Evolutionary conservation across 257 asterid genomes (phyloP), one percentile per base, ranked within the genome.

Genomic region (Ajuga chamaepitys): DNA sequence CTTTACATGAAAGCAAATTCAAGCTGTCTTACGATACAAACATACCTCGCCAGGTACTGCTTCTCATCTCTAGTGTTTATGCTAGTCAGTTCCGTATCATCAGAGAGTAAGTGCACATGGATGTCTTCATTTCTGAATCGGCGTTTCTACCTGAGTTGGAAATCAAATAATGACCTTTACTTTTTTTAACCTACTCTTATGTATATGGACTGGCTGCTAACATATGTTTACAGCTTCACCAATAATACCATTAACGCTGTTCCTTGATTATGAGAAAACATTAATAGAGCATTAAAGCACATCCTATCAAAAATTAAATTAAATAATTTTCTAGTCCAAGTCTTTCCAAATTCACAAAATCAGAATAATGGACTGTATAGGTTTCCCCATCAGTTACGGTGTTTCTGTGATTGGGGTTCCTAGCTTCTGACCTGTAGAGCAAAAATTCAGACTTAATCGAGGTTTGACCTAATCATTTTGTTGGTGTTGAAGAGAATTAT

Each of bases 11-110:
- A 12, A 60, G 79, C 64, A 88, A 85, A 52, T 88, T 88, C 58
- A 88, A 75, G 11, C 72, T 91, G 48, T 88, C 95, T 0, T 91
- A 90, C 54, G 95, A 88, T 61, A 91, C 98, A 1, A 91, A 86
- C 80, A 91, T 91, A 55, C 98, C 97, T 58, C 95, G 96, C 24
- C 98, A 91, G 95, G 98, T 88, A 60, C 32, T 72, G 48, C 51
- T 58, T 52, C 7, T 63, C 45, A 41, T 57, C 47, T 53, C 42
- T 4, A 13, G 17, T 37, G 56, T 55, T 16, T 55, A 3, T 46
- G 16, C 16, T 34, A 45, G 22, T 42, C 52, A 24, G 26, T 24
- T 44, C 38, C 24, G 14, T 5, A 12, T 41, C 24, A 20, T 38
- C 42, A 14, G 38, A 21, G 10, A 30, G 12, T 35, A 7, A 55